Base-by-base conservation (phyloP, 2,329 filamentous ascomycete genomes). In the Diaporthe velutina region DNA sequence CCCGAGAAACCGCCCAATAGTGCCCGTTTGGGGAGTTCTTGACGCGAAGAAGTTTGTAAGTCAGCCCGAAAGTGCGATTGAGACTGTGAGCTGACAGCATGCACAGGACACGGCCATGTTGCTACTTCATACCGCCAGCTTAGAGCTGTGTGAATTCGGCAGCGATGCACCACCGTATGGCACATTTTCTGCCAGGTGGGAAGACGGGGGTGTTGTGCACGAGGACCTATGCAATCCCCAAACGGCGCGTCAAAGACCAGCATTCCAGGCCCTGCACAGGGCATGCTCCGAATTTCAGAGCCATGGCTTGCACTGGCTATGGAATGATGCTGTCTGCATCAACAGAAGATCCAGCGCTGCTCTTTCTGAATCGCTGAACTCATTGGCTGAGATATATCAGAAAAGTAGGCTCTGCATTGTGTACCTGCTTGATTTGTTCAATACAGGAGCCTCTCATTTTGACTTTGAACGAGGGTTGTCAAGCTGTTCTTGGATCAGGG, bases 311-410 rank as follows among this genome's bases (percentile, higher is more conserved):
- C 8, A 42, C 4, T 74, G 72, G 72, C 61, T 74, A 10, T 74
- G 72, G 72, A 74, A 9, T 13, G 55, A 74, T 33, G 19, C 64
- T 1, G 22, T 40, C 17, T 74, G 72, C 42, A 61, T 74, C 19
- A 22, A 71, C 38, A 48, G 45, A 19, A 13, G 30, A 12, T 73
- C 60, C 17, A 58, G 30, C 22, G 19, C 33, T 15, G 66, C 28
- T 6, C 22, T 74, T 3, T 60, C 55, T 9, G 66, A 64, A 35
- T 42, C 52, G 3, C 28, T 74, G 22, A 74, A 74, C 12, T 60
- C 72, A 4, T 12, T 61, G 19, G 61, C 33, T 25, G 15, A 28
- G 1, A 33, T 70, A 2, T 61, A 71, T 28, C 54, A 25, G 13
- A 45, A 10, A 1, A 15, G 13, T 15, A 33, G 6, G 15, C 25